These are phyloP conservation scores for Daldinia bambusicola DNA, from an alignment of 495 filamentous ascomycete genomes.

Conservation along the genomic window DNA sequence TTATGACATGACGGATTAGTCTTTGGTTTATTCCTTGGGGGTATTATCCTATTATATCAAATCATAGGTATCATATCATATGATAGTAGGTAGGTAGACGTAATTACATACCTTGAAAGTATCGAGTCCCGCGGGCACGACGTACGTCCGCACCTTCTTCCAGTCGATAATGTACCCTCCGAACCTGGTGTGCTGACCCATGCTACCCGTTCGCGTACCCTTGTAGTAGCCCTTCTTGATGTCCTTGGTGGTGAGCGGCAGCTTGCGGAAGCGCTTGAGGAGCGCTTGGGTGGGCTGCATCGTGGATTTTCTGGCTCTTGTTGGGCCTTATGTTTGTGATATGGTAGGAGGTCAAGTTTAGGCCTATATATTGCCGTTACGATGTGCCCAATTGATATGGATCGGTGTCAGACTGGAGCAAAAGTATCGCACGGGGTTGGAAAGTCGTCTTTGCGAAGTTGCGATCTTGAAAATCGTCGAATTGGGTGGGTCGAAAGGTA, in stretches of 20 bases:
- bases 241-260: conserved; percentile 87
- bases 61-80: not conserved
- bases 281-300: conserved; percentile 79
- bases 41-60: no score
- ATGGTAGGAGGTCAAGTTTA: not conserved
- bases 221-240: conserved; percentile 96
- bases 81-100: no score
- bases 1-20: conserved; percentile 21
- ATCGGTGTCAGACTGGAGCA: not conserved
- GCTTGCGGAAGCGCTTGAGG: conserved; percentile 70
- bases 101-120: conserved; percentile 75
- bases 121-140: conserved; percentile 73
- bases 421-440: not conserved
- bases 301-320: conserved; percentile 21
- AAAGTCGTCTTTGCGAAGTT: conserved; percentile 3
- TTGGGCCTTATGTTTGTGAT: not conserved
- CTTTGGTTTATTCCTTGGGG: no score
- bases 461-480: conserved; percentile 40
- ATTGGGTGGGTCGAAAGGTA: conserved; percentile 22
- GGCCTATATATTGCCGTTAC: not conserved
- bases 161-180: conserved; percentile 86
- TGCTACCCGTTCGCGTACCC: conserved; percentile 85
- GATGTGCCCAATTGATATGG: conserved; percentile 6
- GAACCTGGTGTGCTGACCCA: conserved; percentile 86
- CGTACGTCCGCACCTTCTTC: conserved; percentile 89